A percentile compares a stretch with the other conserved stretches of the same genome.
These are phyloP conservation scores for Lojkania enalia DNA, from an alignment of 2,329 filamentous ascomycete species.

Conservation along the genomic window DNA sequence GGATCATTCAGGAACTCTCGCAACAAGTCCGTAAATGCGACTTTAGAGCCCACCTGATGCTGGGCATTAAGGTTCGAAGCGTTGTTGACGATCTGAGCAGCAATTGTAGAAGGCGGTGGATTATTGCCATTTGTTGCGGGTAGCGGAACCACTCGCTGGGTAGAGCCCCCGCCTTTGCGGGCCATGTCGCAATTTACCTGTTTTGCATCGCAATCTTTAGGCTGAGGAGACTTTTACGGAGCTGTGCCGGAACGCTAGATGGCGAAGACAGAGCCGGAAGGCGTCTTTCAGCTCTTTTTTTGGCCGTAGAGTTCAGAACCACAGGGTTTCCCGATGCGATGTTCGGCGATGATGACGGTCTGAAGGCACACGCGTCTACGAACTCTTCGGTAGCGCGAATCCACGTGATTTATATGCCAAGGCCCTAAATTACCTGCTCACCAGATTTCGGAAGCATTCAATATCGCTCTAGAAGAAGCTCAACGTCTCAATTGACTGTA, in stretches of 20 bases:
- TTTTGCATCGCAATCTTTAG: constrained; percentile 25
- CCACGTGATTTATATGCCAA: constrained; percentile 11
- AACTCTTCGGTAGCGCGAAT: constrained; percentile 5
- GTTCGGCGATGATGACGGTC: too few species aligned
- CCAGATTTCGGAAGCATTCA: constrained; percentile 1
- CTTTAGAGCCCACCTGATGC: constrained; percentile 66
- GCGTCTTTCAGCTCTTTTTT: too few species aligned
- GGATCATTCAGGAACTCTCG: constrained; percentile 60
- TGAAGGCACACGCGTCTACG: constrained; percentile 9
- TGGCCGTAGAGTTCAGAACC: too few species aligned
- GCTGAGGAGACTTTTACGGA: background rate
- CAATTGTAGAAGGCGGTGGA: constrained; percentile 74
- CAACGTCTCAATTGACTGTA: too few species aligned
- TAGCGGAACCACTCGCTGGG: constrained; percentile 32
- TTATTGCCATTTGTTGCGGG: constrained; percentile 21
- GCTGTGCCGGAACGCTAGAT: background rate
- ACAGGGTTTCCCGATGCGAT: too few species aligned
- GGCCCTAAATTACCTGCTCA: constrained; percentile 5
- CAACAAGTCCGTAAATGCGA: constrained; percentile 75
- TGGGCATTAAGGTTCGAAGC: constrained; percentile 67
- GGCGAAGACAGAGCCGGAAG: background rate
- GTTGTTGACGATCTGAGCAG: constrained; percentile 83
- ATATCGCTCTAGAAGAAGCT: too few species aligned
- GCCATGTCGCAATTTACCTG: constrained; percentile 42
- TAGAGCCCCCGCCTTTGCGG: constrained; percentile 44